A percentile compares a stretch with the other conserved stretches of the same genome.
phyloP scores from a whole-genome alignment of 2,329 filamentous ascomycete genomes.

The Sporothrix sp. region DNA sequence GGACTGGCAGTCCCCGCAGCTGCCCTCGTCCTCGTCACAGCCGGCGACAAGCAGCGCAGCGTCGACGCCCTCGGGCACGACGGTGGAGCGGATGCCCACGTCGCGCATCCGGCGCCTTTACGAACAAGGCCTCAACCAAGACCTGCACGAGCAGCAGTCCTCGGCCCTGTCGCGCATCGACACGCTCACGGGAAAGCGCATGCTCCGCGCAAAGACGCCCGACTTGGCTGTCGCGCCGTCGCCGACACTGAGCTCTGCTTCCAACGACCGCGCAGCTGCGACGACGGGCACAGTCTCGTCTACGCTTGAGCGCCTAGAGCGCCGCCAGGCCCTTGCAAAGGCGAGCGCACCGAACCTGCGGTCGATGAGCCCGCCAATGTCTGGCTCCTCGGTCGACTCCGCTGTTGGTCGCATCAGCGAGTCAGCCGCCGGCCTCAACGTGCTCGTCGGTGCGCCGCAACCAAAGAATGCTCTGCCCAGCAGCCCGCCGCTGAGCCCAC shows the following conservation, averaged over 20 bases:
- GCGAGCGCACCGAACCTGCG: constrained; percentile 61
- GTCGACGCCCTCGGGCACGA: constrained; percentile 28
- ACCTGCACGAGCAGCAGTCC: constrained; percentile 69
- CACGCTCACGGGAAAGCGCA: constrained; percentile 58
- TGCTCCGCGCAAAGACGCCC: constrained; percentile 40
- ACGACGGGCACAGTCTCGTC: constrained; percentile 1
- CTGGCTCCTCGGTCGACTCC: constrained; percentile 28
- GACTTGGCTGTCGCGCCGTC: constrained; percentile 36
- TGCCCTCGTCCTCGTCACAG: not conserved
- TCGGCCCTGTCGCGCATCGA: constrained; percentile 72
- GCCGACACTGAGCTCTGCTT: constrained; percentile 35
- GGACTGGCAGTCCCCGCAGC: constrained; percentile 34
- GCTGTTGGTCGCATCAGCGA: constrained; percentile 22
- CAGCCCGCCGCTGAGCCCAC: constrained; percentile 52
- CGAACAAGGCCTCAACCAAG: constrained; percentile 70
- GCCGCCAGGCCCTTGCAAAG: constrained; percentile 38
- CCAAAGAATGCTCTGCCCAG: constrained; percentile 26
- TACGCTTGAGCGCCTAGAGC: constrained; percentile 13
- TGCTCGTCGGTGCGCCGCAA: constrained; percentile 17
- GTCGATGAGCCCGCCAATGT: constrained; percentile 40
- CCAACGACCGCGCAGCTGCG: constrained; percentile 34
- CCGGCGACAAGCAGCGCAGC: constrained; percentile 10
- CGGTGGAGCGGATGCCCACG: constrained; percentile 52
- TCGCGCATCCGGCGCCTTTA: constrained; percentile 70
- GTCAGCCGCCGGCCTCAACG: constrained; percentile 9